Evolutionary conservation across 805 yeast species (phyloP).

Genomic region (Lachancea meyersii): DNA sequence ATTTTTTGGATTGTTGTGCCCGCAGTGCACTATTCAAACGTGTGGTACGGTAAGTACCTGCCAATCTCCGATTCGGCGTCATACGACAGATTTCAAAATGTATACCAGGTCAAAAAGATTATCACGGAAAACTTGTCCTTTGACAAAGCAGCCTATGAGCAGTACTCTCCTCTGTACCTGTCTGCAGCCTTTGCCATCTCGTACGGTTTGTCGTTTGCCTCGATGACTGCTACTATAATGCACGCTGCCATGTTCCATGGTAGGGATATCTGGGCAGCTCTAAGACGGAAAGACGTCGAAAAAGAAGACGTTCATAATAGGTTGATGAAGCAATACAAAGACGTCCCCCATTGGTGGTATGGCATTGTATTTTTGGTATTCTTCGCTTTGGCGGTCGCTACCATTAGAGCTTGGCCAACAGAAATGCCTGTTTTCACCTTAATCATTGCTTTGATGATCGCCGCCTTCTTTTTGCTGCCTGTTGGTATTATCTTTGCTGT

Average conservation of each 20-base stretch:
- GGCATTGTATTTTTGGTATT: slow-evolving; percentile 39
- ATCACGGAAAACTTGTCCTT: slow-evolving; percentile 40
- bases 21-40: slow-evolving; percentile 46
- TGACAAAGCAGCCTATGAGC: slow-evolving; percentile 42
- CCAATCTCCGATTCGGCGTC: slow-evolving; percentile 50
- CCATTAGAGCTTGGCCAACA: slow-evolving; percentile 37
- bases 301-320: slow-evolving; percentile 30
- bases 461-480: slow-evolving; percentile 52
- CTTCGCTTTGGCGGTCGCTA: slow-evolving; percentile 40
- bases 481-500: slow-evolving; percentile 55
- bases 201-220: slow-evolving; percentile 57
- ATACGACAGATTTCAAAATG: slow-evolving; percentile 45
- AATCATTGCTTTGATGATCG: slow-evolving; percentile 49
- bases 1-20: slow-evolving; percentile 51
- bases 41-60: slow-evolving; percentile 53
- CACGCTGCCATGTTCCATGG: slow-evolving; percentile 52
- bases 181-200: slow-evolving; percentile 54
- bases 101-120: slow-evolving; percentile 46
- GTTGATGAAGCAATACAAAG: slow-evolving; percentile 51
- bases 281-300: slow-evolving; percentile 21
- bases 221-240: slow-evolving; percentile 51
- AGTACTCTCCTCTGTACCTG: slow-evolving; percentile 59
- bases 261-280: slow-evolving; percentile 39
- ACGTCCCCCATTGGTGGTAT: slow-evolving; percentile 65
- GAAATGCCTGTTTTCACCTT: slow-evolving; percentile 45